Conservation (phyloP, 441 rosid species). For the Eruca vesicaria region DNA sequence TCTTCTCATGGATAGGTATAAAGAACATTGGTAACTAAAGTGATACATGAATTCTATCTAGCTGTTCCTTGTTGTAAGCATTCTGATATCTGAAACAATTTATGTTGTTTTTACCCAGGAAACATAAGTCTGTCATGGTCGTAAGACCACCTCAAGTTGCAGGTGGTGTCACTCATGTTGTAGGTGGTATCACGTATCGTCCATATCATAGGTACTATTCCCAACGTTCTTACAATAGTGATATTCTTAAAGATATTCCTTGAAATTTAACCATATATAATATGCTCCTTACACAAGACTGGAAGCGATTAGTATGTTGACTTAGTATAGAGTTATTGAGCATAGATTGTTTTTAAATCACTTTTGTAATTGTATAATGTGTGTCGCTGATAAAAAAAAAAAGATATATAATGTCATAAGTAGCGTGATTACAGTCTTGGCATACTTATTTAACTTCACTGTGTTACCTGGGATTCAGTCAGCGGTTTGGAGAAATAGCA, state of each 20-base stretch:
- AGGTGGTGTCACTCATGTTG: slow-evolving; percentile 65
- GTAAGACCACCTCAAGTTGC: slow-evolving; percentile 86
- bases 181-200: slow-evolving; percentile 59
- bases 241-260: background rate
- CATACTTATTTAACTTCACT: slow-evolving; percentile 27
- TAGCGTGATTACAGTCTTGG: background rate
- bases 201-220: slow-evolving; percentile 75
- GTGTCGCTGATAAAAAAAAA: background rate
- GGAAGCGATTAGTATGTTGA: slow-evolving; percentile 3
- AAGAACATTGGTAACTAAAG: background rate
- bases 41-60: background rate
- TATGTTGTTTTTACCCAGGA: slow-evolving; percentile 53
- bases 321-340: background rate
- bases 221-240: background rate
- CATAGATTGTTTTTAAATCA: background rate
- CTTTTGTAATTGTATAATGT: background rate
- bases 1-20: slow-evolving; percentile 98
- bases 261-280: background rate
- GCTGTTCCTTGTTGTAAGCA: no score
- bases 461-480: slow-evolving; percentile 49
- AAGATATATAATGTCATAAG: background rate
- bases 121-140: slow-evolving; percentile 97
- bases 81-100: no score
- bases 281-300: background rate
- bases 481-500: slow-evolving; percentile 99